A percentile compares a stretch with the other conserved stretches of the same genome.
phyloP scores from a whole-genome alignment of 139 green algal species.

The Chlamydomonas sp. region DNA sequence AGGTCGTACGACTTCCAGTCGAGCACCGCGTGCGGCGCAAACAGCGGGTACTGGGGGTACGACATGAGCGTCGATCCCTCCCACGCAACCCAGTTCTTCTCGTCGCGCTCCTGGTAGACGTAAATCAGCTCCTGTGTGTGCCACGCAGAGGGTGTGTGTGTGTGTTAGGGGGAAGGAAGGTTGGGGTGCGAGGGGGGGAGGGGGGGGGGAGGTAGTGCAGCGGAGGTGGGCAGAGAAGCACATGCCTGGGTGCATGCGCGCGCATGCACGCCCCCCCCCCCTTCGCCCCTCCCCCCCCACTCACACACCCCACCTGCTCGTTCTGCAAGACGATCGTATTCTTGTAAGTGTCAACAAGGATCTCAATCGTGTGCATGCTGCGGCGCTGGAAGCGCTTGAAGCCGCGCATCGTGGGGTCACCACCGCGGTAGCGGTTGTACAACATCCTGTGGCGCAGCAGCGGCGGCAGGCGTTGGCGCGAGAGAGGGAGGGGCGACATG shows the following conservation, averaged over 20 bases:
- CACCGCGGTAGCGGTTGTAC: not conserved
- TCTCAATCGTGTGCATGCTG: not conserved
- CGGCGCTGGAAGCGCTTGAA: not conserved
- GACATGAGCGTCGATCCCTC: constrained; percentile 6
- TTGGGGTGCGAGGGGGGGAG: no score
- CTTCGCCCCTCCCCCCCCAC: no score
- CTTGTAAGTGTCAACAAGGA: not conserved
- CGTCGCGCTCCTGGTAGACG: not conserved
- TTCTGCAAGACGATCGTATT: no score
- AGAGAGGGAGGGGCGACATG: not conserved
- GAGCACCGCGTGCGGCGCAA: constrained; percentile 1
- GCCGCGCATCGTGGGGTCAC: not conserved
- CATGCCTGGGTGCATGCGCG: no score
- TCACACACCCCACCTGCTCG: no score
- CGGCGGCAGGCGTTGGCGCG: not conserved
- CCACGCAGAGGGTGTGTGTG: no score
- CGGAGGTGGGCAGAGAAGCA: no score
- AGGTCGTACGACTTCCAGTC: constrained; percentile 2
- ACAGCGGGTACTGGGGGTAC: constrained; percentile 4
- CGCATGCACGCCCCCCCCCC: no score
- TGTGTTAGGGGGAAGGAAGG: no score
- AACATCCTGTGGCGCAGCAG: constrained; percentile 3
- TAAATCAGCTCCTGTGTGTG: constrained; percentile 5
- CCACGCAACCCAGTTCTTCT: constrained; percentile 11
- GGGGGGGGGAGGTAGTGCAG: no score